A percentile compares a stretch with the other conserved stretches of the same genome.
These are phyloP conservation scores for Fusarium graminum DNA, from an alignment of 2,329 filamentous ascomycete species.

Conservation along the genomic window DNA sequence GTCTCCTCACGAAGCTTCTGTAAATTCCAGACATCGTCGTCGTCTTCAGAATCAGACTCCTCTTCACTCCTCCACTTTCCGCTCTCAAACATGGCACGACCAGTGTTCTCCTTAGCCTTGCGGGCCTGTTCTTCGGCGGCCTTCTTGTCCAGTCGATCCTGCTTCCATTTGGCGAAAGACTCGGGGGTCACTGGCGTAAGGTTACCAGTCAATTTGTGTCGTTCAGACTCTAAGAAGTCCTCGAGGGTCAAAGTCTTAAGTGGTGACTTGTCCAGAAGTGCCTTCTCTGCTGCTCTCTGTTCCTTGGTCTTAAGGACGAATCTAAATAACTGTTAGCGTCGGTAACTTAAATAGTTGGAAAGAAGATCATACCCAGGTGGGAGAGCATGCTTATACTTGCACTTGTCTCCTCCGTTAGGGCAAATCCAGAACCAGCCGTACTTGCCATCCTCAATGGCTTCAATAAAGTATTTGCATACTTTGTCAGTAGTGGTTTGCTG, in stretches of 20 bases:
- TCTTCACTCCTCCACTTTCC: constrained; percentile 86
- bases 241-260: constrained; percentile 94
- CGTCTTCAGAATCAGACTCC: constrained; percentile 71
- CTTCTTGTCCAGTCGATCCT: constrained; percentile 94
- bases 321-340: constrained; percentile 61
- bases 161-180: constrained; percentile 96
- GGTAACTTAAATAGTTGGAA: neutral
- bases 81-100: constrained; percentile 94
- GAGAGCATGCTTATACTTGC: constrained; percentile 97
- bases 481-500: constrained; percentile 96
- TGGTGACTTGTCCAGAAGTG: constrained; percentile 93
- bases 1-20: constrained; percentile 88
- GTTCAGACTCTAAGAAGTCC: constrained; percentile 96
- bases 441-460: constrained; percentile 97
- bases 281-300: constrained; percentile 94
- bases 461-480: constrained; percentile 98
- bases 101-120: constrained; percentile 94
- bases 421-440: constrained; percentile 99
- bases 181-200: constrained; percentile 95
- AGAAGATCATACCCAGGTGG: constrained; percentile 82
- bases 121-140: constrained; percentile 91
- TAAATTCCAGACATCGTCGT: constrained; percentile 78
- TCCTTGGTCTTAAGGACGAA: constrained; percentile 99
- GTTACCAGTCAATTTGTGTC: constrained; percentile 92
- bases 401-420: constrained; percentile 95